These are phyloP conservation scores for Candida rishiriensis DNA, from an alignment of 805 yeast genomes.

Conservation along the genomic window DNA sequence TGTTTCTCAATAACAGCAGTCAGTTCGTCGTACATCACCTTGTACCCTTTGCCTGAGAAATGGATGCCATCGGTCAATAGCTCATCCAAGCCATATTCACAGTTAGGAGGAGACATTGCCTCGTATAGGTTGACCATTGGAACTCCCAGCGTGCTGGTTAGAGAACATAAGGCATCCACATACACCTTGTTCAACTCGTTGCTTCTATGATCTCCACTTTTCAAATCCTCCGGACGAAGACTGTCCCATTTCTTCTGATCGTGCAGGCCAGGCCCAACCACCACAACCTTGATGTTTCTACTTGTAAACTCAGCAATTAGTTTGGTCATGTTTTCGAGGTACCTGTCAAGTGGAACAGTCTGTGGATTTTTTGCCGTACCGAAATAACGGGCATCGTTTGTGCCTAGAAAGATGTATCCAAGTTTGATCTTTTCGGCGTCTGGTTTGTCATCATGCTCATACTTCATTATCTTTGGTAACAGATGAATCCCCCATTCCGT, in stretches of 20 bases:
- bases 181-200: slow-evolving; percentile 44
- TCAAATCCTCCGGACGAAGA: slow-evolving; percentile 30
- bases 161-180: slow-evolving; percentile 41
- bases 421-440: slow-evolving; percentile 30
- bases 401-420: slow-evolving; percentile 68
- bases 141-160: slow-evolving; percentile 43
- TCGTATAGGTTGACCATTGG: slow-evolving; percentile 57
- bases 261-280: slow-evolving; percentile 62
- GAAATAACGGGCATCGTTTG: slow-evolving; percentile 55
- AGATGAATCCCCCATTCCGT: slow-evolving; percentile 54
- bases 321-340: slow-evolving; percentile 39
- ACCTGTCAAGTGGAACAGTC: slow-evolving; percentile 48
- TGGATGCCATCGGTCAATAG: slow-evolving; percentile 41
- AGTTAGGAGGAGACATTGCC: slow-evolving; percentile 16
- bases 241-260: slow-evolving; percentile 41
- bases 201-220: slow-evolving; percentile 40
- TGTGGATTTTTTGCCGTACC: slow-evolving; percentile 35
- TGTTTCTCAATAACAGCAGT: slow-evolving; percentile 24
- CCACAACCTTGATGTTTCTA: slow-evolving; percentile 45
- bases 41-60: slow-evolving; percentile 33
- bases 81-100: slow-evolving; percentile 28
- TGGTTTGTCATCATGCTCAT: slow-evolving; percentile 36
- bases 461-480: slow-evolving; percentile 44
- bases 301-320: slow-evolving; percentile 38
- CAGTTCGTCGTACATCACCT: slow-evolving; percentile 31